These are phyloP conservation scores for Melampsora larici-populina DNA, from an alignment of 1,284 basidiomycete species.

Conservation along the genomic window DNA sequence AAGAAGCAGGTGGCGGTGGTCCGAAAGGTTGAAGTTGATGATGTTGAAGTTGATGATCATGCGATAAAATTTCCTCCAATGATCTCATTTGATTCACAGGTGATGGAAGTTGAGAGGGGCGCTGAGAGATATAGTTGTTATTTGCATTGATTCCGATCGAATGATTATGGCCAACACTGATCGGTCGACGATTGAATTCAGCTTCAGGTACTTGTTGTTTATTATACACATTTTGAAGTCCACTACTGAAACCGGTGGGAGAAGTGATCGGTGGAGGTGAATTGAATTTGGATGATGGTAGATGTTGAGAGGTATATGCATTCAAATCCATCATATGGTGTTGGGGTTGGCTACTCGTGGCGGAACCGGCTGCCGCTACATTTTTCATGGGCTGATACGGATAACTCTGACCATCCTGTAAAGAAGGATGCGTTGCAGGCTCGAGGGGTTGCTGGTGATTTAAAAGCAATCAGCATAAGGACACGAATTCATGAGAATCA, in stretches of 20 bases:
- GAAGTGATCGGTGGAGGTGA: neutral
- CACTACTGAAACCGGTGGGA: neutral
- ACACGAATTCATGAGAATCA: neutral
- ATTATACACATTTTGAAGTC: neutral
- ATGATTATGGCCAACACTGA: neutral
- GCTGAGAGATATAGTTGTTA: neutral
- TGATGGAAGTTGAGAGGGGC: neutral
- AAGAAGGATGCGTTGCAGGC: neutral
- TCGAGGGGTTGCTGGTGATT: conserved; percentile 10
- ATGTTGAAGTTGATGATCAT: neutral
- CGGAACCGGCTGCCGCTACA: neutral
- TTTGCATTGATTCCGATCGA: neutral
- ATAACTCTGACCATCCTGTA: conserved; percentile 5
- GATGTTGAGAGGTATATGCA: neutral
- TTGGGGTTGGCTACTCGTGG: neutral
- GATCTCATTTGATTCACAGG: conserved; percentile 5
- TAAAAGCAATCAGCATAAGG: neutral
- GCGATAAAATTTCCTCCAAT: neutral
- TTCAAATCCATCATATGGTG: neutral
- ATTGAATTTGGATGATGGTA: neutral
- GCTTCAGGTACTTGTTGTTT: conserved; percentile 1
- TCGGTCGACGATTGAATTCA: neutral
- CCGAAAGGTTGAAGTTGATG: neutral
- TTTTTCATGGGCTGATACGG: neutral
- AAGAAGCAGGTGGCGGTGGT: neutral